Evolutionary conservation across 768 basidiomycete genomes (phyloP).

Genomic region (Lactarius sanguifluus): DNA sequence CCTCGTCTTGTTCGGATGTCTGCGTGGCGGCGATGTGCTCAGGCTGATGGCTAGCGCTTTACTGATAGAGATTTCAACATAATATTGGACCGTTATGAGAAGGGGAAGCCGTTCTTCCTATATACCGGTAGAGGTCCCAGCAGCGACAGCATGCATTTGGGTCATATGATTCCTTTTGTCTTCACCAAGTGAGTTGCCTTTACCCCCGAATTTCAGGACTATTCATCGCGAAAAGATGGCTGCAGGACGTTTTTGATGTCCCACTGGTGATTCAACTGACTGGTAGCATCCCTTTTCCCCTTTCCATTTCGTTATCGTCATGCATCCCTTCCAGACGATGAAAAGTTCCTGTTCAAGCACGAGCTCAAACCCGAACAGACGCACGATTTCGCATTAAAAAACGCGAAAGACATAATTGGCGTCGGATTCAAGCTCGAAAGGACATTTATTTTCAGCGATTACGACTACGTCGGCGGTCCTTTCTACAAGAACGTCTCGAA

Average conservation of each 20-base stretch:
- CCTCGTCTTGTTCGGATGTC: background rate
- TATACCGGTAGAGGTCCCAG: conserved; percentile 98
- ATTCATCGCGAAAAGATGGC: conserved; percentile 60
- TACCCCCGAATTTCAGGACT: background rate
- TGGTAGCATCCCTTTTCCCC: conserved; percentile 45
- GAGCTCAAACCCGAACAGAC: conserved; percentile 90
- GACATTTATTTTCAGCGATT: conserved; percentile 97
- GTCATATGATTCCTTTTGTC: conserved; percentile 95
- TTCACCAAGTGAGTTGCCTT: conserved; percentile 81
- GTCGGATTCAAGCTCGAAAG: conserved; percentile 89
- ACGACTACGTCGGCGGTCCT: conserved; percentile 83
- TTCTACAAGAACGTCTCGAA: conserved; percentile 95
- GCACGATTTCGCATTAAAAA: conserved; percentile 74
- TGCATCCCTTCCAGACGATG: conserved; percentile 69
- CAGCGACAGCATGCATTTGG: conserved; percentile 95
- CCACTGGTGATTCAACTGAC: conserved; percentile 96
- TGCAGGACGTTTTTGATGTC: conserved; percentile 94
- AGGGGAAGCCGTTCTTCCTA: conserved; percentile 95
- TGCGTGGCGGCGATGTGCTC: background rate
- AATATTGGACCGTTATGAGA: conserved; percentile 93
- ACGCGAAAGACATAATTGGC: conserved; percentile 96
- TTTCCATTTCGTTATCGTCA: background rate
- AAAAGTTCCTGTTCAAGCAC: conserved; percentile 98
- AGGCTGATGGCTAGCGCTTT: background rate
- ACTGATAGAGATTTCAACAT: conserved; percentile 78